phyloP scores from a whole-genome alignment of 225 moss, liverwort and hornwort genomes.

The Rhytidiadelphus loreus region DNA sequence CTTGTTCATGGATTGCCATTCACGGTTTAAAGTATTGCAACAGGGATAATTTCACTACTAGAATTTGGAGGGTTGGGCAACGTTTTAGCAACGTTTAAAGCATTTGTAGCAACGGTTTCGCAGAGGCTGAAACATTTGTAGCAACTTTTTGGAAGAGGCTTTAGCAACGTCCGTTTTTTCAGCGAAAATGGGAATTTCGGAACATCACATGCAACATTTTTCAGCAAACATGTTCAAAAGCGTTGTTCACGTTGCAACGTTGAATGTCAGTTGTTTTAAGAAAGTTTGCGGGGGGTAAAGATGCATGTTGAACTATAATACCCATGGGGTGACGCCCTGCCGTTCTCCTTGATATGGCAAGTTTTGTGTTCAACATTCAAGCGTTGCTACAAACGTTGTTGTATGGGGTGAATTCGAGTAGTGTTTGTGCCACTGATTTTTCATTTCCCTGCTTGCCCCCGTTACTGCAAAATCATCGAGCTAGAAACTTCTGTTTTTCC shows the following conservation, averaged over 20 bases:
- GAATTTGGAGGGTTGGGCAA: not conserved
- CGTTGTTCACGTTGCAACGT: not conserved
- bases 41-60: not conserved
- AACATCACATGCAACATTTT: not conserved
- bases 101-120: not conserved
- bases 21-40: not conserved
- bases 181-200: not conserved
- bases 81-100: not conserved
- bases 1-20: not conserved
- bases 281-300: too few relatives aligned
- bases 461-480: not conserved
- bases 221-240: not conserved
- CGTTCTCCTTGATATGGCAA: too few relatives aligned
- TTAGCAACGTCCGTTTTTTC: not conserved
- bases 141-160: not conserved
- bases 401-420: not conserved
- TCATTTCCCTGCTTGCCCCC: not conserved
- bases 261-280: not conserved
- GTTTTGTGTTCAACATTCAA: not conserved
- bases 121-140: not conserved
- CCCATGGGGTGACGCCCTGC: too few relatives aligned
- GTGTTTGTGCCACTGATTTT: not conserved
- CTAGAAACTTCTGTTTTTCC: not conserved
- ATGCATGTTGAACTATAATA: too few relatives aligned
- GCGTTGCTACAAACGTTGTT: not conserved